Conservation (phyloP, 352 stramenopile species). For the Globisporangium carolinianum region DNA sequence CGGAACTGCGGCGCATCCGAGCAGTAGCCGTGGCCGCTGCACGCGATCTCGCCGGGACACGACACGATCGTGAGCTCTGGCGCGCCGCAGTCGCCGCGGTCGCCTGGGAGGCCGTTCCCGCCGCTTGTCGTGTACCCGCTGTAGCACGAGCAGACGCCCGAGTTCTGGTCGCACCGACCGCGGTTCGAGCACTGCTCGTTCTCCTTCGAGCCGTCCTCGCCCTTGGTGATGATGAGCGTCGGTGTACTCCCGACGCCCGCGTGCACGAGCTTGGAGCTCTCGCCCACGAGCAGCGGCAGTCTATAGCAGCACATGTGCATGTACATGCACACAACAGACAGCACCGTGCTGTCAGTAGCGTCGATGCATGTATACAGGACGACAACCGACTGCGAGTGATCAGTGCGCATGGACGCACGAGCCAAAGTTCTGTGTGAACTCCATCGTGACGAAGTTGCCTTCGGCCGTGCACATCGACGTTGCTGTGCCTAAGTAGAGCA, state of each 20-base stretch:
- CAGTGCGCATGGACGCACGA: slow-evolving; percentile 18
- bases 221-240: slow-evolving; percentile 39
- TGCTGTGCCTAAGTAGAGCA: slow-evolving; percentile 48
- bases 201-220: slow-evolving; percentile 86
- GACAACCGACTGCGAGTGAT: too few relatives aligned
- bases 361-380: not conserved
- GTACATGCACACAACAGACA: not conserved
- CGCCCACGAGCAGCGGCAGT: slow-evolving; percentile 69
- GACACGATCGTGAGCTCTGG: slow-evolving; percentile 38
- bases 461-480: slow-evolving; percentile 59
- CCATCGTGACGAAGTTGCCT: slow-evolving; percentile 62
- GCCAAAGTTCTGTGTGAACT: slow-evolving; percentile 80
- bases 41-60: slow-evolving; percentile 53
- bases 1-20: slow-evolving; percentile 56
- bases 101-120: slow-evolving; percentile 36
- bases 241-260: slow-evolving; percentile 41
- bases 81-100: slow-evolving; percentile 68
- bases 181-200: slow-evolving; percentile 79
- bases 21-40: slow-evolving; percentile 74
- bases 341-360: not conserved
- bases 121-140: slow-evolving; percentile 69
- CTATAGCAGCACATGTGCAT: slow-evolving; percentile 7
- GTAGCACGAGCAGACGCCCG: slow-evolving; percentile 86
- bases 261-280: slow-evolving; percentile 47
- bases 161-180: slow-evolving; percentile 56